Percentiles rank a stretch among this genome's conserved stretches.
phyloP scores from a whole-genome alignment of 2,329 filamentous ascomycete species.

The Dothistroma septosporum region DNA sequence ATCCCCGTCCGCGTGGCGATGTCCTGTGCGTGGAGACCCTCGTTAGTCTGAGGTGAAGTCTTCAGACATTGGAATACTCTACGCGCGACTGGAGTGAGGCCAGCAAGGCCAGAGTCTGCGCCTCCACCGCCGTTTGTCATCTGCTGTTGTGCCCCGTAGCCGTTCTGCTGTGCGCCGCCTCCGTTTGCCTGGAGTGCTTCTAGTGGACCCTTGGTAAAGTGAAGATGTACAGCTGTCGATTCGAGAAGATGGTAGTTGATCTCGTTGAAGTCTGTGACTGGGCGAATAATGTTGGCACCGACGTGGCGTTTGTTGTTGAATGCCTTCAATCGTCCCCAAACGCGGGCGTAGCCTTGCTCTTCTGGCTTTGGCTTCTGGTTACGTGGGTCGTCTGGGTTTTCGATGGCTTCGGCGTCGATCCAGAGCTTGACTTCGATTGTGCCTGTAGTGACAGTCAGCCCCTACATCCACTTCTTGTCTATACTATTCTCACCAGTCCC shows the following conservation, averaged over 20 bases:
- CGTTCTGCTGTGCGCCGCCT: constrained; percentile 31
- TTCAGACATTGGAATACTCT: constrained; percentile 68
- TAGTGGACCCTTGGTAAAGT: constrained; percentile 67
- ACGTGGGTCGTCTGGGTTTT: constrained; percentile 31
- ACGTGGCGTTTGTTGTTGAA: constrained; percentile 83
- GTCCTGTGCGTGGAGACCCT: constrained; percentile 76
- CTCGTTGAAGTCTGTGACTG: constrained; percentile 83
- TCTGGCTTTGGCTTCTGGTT: constrained; percentile 51
- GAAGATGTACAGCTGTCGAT: constrained; percentile 80
- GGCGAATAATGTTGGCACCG: constrained; percentile 73
- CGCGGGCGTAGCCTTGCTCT: constrained; percentile 75
- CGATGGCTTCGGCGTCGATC: constrained; percentile 60
- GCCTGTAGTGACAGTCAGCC: constrained; percentile 1
- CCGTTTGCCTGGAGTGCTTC: constrained; percentile 40
- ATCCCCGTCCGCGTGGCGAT: constrained; percentile 66
- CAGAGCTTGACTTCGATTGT: constrained; percentile 87
- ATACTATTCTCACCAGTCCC: constrained; percentile 62
- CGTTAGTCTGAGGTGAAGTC: constrained; percentile 65
- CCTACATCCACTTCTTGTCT: neutral
- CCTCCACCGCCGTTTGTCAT: constrained; percentile 23
- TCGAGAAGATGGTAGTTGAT: constrained; percentile 89
- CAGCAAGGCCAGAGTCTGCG: constrained; percentile 35
- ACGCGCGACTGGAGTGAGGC: constrained; percentile 51
- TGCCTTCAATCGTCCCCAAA: constrained; percentile 77
- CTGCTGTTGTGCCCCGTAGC: constrained; percentile 31